Evolutionary conservation across 306 rosid species (phyloP), one percentile per base, ranked within the genome.

Genomic region (Vigna unguiculata): DNA sequence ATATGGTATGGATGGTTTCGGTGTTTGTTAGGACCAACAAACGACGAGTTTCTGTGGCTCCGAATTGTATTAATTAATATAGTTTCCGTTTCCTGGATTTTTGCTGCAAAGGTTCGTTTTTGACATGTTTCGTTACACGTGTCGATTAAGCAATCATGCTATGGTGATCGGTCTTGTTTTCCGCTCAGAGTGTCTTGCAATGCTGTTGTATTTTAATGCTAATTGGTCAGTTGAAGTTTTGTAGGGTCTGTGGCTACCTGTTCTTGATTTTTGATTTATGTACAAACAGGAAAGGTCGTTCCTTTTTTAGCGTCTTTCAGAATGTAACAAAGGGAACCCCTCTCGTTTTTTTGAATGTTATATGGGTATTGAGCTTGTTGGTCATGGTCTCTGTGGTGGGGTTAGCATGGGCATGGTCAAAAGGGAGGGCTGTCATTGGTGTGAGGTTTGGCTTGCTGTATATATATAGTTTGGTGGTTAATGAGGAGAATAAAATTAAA

Each of bases 61-160:
- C 8, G 49, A 38, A 20, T 51, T 38, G 14, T 21, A 15, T 25
- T 25, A 34, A 5, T 66, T 54, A 43, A 16, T 61, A 19, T n/a
- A 7, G 1, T 40, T 72, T 68, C 30, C 16, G 38, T 70, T 30
- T 77, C 16, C 7, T 49, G 41, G 63, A 32, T 19, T 76, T 79
- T 22, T 59, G 69, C 61, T 21, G 21, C 70, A 51, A 36, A 72
- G 76, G 51, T 21, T 54, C 40, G 85, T 72, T 81, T 47, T 21
- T 62, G 36, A 57, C 62, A 2, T 40, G 45, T 40, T 40, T 40
- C 13, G 45, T 40, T 40, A 40, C 10, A 40, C 9, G 49, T 13
- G 62, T 66, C 30, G 34, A 38, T 40, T 68, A 52, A 36, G 17
- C 49, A 65, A 71, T 71, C 51, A 36, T 34, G 19, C 2, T 9